Evolutionary conservation across 768 basidiomycete genomes (phyloP), one percentile per base, ranked within the genome.

Genomic region (Auriculariales sp.): DNA sequence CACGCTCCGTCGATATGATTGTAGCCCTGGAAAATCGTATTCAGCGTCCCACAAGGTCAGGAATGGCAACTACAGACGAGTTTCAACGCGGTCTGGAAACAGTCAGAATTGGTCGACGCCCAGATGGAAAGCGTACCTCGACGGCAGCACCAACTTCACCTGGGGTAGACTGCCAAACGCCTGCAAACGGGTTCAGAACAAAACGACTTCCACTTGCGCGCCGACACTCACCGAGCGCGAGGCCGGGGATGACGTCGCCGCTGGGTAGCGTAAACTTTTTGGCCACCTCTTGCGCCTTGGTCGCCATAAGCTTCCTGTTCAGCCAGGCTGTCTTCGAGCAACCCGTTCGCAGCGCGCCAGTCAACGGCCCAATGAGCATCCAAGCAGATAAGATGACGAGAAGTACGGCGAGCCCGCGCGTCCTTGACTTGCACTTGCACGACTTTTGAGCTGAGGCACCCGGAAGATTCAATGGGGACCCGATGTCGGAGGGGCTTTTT

Each of bases 1-100:
- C 81, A 85, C 33, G 82, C 83, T 15, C 74, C 81, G 54, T 83
- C 83, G 39, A 85, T 81, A 57, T 83, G 83, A 52, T 75, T 69
- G 56, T 85, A 85, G 0, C 83, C 53, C 19, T 45, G 17, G 34
- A 10, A 27, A 14, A 31, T 17, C 22, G 44, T 25, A 51, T 44
- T 22, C 22, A 10, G 9, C 9, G 28, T 4, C 27, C 12, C 28
- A 19, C 27, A 15, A 47, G 3, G 31, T 15, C 2, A 2, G 46
- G 3, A 31, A 30, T 15, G 28, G 31, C 12, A 5, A 12, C 7
- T 17, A 30, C 46, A 1, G 2, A 47, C 82, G 4, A 73, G 65
- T 24, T 69, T 65, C 49, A 85, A 59, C 1, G 82, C 82, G 3
- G 72, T 65, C 74, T 80, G 48, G 10, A 9, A 30, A 6, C 7